Evolutionary conservation across 2,329 filamentous ascomycete genomes (phyloP).

Genomic region (Fusarium dlaminii): DNA sequence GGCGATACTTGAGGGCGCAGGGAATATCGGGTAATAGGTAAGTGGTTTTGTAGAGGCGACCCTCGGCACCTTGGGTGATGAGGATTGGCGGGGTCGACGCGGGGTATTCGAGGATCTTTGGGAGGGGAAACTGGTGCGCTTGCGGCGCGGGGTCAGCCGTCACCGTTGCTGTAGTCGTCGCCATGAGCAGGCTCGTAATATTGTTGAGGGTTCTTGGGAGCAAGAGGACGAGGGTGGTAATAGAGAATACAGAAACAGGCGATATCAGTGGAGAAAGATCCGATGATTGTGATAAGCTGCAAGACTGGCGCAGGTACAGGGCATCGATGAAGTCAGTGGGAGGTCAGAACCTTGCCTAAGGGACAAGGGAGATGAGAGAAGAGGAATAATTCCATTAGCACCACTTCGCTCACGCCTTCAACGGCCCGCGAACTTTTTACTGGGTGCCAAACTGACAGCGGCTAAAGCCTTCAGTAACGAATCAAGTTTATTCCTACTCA

Average conservation of each 20-base stretch:
- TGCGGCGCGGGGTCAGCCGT: conserved; percentile 33
- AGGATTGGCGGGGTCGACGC: conserved; percentile 70
- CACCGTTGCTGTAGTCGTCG: conserved; percentile 26
- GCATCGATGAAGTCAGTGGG: conserved; percentile 33
- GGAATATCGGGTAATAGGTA: conserved; percentile 75
- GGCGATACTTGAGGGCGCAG: conserved; percentile 90
- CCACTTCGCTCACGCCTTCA: conserved; percentile 24
- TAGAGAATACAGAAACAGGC: conserved; percentile 7
- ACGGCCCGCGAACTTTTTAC: conserved; percentile 35
- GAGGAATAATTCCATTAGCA: conserved; percentile 26
- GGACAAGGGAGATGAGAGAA: conserved; percentile 1
- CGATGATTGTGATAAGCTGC: conserved; percentile 33
- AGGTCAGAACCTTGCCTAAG: conserved; percentile 7
- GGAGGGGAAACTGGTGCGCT: conserved; percentile 60
- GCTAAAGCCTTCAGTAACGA: conserved; percentile 8
- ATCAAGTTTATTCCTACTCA: conserved; percentile 28
- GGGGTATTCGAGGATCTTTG: conserved; percentile 71
- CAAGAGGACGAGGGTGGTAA: background rate
- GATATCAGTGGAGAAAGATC: conserved; percentile 14
- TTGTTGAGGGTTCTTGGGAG: conserved; percentile 3
- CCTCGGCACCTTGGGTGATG: conserved; percentile 94
- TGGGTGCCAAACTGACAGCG: conserved; percentile 25
- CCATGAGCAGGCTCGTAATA: background rate
- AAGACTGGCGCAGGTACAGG: conserved; percentile 38
- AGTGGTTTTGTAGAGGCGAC: conserved; percentile 87